Percentiles rank a stretch among this genome's conserved stretches.
These are phyloP conservation scores for Aspergillus sp. DNA, from an alignment of 2,329 filamentous ascomycete species.

Conservation along the genomic window DNA sequence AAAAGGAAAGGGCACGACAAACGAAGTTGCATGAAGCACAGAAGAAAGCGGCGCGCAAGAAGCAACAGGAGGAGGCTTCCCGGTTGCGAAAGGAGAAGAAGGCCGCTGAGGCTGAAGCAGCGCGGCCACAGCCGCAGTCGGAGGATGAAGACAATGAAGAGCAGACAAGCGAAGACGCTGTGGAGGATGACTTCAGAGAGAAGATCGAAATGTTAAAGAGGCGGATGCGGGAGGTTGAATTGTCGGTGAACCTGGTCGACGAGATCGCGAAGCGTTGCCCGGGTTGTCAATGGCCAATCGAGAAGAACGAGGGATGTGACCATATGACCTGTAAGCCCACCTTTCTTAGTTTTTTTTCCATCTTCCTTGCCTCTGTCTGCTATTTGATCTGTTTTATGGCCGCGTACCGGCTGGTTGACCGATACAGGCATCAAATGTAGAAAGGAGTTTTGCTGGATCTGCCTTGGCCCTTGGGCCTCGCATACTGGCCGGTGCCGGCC, in stretches of 20 bases:
- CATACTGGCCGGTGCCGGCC: slow-evolving; percentile 6
- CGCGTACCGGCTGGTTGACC: slow-evolving; percentile 4
- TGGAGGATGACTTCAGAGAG: slow-evolving; percentile 5
- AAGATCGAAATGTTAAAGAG: slow-evolving; percentile 5
- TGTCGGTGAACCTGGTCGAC: slow-evolving; percentile 2
- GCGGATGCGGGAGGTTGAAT: slow-evolving; percentile 1
- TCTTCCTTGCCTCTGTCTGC: neutral
- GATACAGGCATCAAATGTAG: slow-evolving; percentile 10
- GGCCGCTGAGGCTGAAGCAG: neutral
- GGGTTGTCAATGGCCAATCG: slow-evolving; percentile 11
- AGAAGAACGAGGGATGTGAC: slow-evolving; percentile 12
- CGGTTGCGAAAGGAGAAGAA: neutral
- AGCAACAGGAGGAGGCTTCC: slow-evolving; percentile 1
- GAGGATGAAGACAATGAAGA: neutral
- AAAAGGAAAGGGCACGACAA: neutral
- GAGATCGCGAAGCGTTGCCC: slow-evolving; percentile 10
- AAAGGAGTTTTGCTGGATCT: slow-evolving; percentile 12
- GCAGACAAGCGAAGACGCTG: neutral
- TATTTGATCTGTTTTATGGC: neutral
- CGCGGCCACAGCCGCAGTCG: neutral
- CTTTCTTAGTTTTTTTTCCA: neutral
- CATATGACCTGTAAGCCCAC: slow-evolving; percentile 12
- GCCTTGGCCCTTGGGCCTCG: slow-evolving; percentile 2
- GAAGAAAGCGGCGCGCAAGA: neutral
- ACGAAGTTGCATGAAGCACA: neutral